Percentiles rank a stretch among this genome's conserved stretches.
These are phyloP conservation scores for Toxicodendron radicans DNA, from an alignment of 345 rosid genomes.

Conservation along the genomic window DNA sequence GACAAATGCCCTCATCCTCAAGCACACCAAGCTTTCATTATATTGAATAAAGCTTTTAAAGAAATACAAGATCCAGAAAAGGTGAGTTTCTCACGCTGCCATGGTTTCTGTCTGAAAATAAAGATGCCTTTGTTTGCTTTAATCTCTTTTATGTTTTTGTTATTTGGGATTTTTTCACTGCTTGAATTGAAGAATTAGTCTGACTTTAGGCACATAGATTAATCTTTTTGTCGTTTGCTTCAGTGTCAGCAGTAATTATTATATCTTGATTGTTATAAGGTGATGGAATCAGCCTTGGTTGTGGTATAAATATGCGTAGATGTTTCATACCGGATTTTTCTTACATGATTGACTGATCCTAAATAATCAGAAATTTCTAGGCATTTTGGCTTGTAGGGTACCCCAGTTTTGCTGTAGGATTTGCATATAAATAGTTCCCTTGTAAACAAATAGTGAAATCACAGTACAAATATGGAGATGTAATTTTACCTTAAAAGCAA, in stretches of 20 bases:
- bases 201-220: neutral
- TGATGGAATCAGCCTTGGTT: neutral
- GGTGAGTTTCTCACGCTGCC: slow-evolving; percentile 33
- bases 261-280: neutral
- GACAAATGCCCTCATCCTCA: slow-evolving; percentile 98
- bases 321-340: no score
- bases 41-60: slow-evolving; percentile 83
- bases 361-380: no score
- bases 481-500: no score
- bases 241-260: neutral
- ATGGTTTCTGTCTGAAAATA: neutral
- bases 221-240: neutral
- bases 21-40: slow-evolving; percentile 84
- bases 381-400: no score
- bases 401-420: no score
- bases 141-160: neutral
- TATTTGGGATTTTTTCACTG: neutral
- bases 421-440: no score
- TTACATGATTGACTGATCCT: no score
- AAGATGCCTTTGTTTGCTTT: slow-evolving; percentile 4
- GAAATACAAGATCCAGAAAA: slow-evolving; percentile 94
- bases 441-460: no score
- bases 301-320: no score
- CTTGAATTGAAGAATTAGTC: neutral
- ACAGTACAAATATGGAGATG: no score